A percentile compares a stretch with the other conserved stretches of the same genome.
Conservation (phyloP, 768 basidiomycete genomes). For the Leccinum subgranulosum region DNA sequence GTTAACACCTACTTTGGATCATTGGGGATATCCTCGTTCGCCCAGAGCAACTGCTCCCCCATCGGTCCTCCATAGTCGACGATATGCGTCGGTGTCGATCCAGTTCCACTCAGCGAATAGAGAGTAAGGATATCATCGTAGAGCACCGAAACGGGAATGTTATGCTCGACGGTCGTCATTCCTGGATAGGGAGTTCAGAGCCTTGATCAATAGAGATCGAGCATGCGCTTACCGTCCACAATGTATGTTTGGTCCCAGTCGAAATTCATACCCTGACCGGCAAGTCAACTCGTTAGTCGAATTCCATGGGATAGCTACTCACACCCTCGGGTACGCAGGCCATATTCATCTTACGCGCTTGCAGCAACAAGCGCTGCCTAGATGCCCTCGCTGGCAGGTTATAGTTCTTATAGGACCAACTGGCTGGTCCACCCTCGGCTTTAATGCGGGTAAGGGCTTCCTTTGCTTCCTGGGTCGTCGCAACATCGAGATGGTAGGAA, state of each 20-base stretch:
- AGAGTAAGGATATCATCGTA: conserved; percentile 67
- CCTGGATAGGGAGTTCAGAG: conserved; percentile 35
- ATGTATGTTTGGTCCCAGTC: conserved; percentile 82
- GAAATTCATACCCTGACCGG: conserved; percentile 66
- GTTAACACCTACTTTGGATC: conserved; percentile 54
- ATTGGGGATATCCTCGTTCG: conserved; percentile 58
- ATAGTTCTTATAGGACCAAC: conserved; percentile 79
- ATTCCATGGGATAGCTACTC: conserved; percentile 14
- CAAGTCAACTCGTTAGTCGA: neutral
- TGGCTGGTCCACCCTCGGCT: conserved; percentile 65
- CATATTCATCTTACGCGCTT: conserved; percentile 62
- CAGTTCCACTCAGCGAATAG: conserved; percentile 66
- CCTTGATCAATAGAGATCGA: neutral
- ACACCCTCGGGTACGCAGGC: conserved; percentile 71
- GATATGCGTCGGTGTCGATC: conserved; percentile 69
- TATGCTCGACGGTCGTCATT: conserved; percentile 76
- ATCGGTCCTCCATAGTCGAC: conserved; percentile 74
- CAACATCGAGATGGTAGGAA: conserved; percentile 64
- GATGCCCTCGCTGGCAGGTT: conserved; percentile 67
- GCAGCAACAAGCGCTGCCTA: conserved; percentile 60
- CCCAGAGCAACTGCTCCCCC: conserved; percentile 72
- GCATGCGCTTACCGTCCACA: conserved; percentile 54
- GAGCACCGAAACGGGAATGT: conserved; percentile 59
- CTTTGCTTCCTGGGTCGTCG: conserved; percentile 56
- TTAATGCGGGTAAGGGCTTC: conserved; percentile 68